Conservation (phyloP, 805 yeast genomes). For the Starmera pachycereana region DNA sequence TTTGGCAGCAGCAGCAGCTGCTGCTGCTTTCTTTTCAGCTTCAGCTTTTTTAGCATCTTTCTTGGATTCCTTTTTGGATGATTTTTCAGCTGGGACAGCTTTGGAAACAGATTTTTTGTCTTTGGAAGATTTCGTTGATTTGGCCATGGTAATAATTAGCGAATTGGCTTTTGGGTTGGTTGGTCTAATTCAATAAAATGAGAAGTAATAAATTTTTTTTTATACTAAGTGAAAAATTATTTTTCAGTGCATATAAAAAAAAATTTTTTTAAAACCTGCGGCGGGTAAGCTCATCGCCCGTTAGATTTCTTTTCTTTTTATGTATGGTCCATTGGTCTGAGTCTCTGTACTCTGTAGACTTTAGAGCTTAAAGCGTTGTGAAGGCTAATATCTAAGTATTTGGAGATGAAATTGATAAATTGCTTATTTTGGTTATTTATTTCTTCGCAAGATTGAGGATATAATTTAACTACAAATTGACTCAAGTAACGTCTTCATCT, state of each 20-base stretch:
- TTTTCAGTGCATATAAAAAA: conserved; percentile 1
- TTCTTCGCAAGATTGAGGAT: too few species aligned
- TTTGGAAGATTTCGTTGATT: conserved; percentile 7
- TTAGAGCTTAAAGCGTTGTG: not conserved
- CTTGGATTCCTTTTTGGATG: conserved; percentile 18
- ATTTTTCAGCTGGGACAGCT: conserved; percentile 10
- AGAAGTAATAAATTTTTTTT: not conserved
- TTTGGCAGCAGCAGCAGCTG: conserved; percentile 16
- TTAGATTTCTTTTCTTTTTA: too few species aligned
- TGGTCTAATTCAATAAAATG: too few species aligned
- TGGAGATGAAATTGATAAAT: too few species aligned
- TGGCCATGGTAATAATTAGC: conserved; percentile 12
- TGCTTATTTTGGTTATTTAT: too few species aligned
- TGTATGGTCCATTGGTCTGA: too few species aligned
- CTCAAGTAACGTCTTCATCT: too few species aligned
- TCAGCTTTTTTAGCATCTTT: conserved; percentile 20
- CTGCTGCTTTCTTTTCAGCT: conserved; percentile 14
- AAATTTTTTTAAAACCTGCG: not conserved
- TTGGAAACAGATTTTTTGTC: conserved; percentile 11
- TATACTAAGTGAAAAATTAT: not conserved
- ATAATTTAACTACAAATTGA: too few species aligned
- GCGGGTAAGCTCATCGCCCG: conserved; percentile 1
- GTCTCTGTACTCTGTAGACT: not conserved
- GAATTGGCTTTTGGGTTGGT: not conserved
- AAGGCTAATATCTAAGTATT: too few species aligned